Evolutionary conservation across 371 early-diverging fungal genomes (phyloP), one percentile per base, ranked within the genome.

Genomic region (Actinomucor elegans): DNA sequence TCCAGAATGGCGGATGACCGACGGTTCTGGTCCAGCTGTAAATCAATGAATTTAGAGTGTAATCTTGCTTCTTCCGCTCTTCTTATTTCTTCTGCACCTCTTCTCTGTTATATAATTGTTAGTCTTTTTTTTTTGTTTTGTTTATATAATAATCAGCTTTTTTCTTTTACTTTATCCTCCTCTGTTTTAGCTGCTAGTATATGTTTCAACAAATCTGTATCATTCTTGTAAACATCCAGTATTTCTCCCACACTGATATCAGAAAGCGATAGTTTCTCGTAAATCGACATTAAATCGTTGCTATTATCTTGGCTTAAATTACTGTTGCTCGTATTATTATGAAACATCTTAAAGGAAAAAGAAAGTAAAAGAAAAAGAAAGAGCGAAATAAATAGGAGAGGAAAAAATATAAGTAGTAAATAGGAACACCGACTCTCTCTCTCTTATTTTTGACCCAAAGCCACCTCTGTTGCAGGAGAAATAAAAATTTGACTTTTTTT

Each of bases 101-200:
- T 69, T 63, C 69, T 50, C 77, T 77, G 51, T 34, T 21, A 11
- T 40, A 50, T 23, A 20, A 3, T 6, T 38, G n/a, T 21, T 17
- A 20, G 21, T 41, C 6, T 24, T 41, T 23, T 24, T 24, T 40
- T 40, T 40, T 20, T 41, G 26, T 41, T 24, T 12, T 35, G 20
- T 17, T 52, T 10, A 47, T n/a, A n/a, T n/a, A n/a, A n/a, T n/a
- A n/a, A 26, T 26, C 23, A 41, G 24, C 12, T 0, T 23, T 12
- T 34, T 10, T 27, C 24, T 14, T 36, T 59, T 67, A 72, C 80
- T 57, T 75, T 80, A 29, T 80, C 80, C 51, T 80, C 80, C 54
- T 79, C 80, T 8, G 78, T 65, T 45, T 80, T 80, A 9, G 80
- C 74, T n/a, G 48, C 57, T 14, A 80, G 57, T 28, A 80, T 69